These are phyloP conservation scores for Inga leiocalycina DNA, from an alignment of 306 rosid species.

Conservation along the genomic window DNA sequence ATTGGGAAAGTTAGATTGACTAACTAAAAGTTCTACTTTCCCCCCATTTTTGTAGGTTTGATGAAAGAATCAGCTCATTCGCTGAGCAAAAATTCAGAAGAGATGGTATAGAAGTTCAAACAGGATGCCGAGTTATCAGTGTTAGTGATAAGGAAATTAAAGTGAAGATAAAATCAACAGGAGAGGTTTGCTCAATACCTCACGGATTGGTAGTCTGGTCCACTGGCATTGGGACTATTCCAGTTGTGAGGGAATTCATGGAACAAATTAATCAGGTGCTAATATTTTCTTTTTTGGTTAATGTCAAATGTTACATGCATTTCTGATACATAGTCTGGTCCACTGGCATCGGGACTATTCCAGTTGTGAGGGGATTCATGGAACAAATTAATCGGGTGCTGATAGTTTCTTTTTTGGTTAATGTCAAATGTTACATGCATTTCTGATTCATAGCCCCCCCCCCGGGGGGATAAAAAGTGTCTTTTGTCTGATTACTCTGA, in stretches of 20 bases:
- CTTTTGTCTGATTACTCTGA: not conserved
- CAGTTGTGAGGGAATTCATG: conserved; percentile 86
- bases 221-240: conserved; percentile 87
- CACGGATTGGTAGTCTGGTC: conserved; percentile 96
- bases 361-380: conserved; percentile 86
- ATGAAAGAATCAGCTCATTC: conserved; percentile 87
- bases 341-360: conserved; percentile 87
- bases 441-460: not conserved
- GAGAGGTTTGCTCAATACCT: conserved; percentile 68
- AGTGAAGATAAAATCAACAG: conserved; percentile 72
- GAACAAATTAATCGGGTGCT: conserved; percentile 92
- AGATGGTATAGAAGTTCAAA: conserved; percentile 89
- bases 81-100: conserved; percentile 85
- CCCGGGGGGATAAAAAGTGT: not conserved
- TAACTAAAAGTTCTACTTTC: not conserved
- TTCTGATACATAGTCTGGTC: conserved; percentile 68
- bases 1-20: not conserved
- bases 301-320: conserved; percentile 62
- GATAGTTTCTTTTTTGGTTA: not conserved
- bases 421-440: conserved; percentile 62
- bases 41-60: conserved; percentile 61
- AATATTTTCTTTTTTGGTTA: not conserved
- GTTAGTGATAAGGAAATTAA: conserved; percentile 79
- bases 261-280: conserved; percentile 92
- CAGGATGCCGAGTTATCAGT: conserved; percentile 80